Evolutionary conservation across 148 eudicot genomes (phyloP), one percentile per base, ranked within the genome.

Genomic region (Camellia japonica): DNA sequence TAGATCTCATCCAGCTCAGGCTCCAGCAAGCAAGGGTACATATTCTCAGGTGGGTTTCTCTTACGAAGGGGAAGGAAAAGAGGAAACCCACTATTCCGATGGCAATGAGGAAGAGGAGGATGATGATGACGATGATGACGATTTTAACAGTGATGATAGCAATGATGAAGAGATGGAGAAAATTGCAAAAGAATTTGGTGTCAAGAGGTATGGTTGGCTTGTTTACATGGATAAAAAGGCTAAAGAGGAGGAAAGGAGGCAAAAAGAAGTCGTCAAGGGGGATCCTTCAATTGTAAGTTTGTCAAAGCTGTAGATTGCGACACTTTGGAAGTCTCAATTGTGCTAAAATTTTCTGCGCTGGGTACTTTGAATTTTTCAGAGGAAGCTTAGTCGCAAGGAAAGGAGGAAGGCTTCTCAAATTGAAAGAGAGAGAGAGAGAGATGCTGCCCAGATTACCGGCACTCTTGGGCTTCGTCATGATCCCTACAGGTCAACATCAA

Each of bases 1-100:
- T 79, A 96, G 97, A 84, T 84, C 98, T 73, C 89, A 90, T 49
- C 81, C 78, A 58, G 67, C 89, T 75, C 99, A 92, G 86, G 86
- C 97, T 80, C 80, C 97, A 16, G 91, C 91, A 82, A 89, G 70
- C 89, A 96, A 94, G 85, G 99, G 97, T 71, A 81, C 94, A 46
- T 96, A 93, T 88, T 92, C 99, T 74, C 99, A 96, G 88, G 99
- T 96, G 44, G 99, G 97, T 68, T 96, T 96, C 82, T 96, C 99
- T 59, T 96, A 96, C 89, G 98, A 96, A 73, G 98, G 95, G 80
- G 90, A 90, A 54, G 89, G 86, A 58, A 94, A 93, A 86, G 98
- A 86, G 67, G 99, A 90, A 59, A 52, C 80, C 38, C 82, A 84
- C 60, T 87, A 85, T 81, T 93, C 95, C 61, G 98, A 94, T 65